These are phyloP conservation scores for Blumeria graminis DNA, from an alignment of 2,329 filamentous ascomycete species.

Conservation along the genomic window DNA sequence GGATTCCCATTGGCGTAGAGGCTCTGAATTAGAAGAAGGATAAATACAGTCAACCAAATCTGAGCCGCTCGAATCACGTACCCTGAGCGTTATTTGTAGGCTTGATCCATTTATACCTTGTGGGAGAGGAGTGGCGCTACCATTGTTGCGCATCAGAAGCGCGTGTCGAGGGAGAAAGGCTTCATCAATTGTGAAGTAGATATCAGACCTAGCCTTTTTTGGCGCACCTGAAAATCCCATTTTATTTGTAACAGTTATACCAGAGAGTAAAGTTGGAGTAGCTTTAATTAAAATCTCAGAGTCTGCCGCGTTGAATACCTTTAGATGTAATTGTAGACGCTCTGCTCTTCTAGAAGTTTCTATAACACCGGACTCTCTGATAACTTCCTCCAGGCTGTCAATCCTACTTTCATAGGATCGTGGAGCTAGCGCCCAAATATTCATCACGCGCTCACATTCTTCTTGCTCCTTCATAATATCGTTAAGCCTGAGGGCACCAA, in stretches of 20 bases:
- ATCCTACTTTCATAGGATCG: constrained; percentile 30
- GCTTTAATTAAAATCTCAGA: constrained; percentile 60
- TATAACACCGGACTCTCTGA: constrained; percentile 50
- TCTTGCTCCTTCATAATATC: constrained; percentile 45
- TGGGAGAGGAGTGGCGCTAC: constrained; percentile 37
- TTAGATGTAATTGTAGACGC: constrained; percentile 55
- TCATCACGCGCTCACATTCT: constrained; percentile 52
- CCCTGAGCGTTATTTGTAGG: constrained; percentile 71
- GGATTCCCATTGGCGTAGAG: constrained; percentile 70
- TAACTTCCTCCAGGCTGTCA: constrained; percentile 46
- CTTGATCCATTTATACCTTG: constrained; percentile 41
- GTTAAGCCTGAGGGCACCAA: constrained; percentile 58
- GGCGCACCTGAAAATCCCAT: constrained; percentile 89
- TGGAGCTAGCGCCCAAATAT: constrained; percentile 46
- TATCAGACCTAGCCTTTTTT: constrained; percentile 71
- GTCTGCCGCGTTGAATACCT: constrained; percentile 53
- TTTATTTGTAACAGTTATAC: constrained; percentile 57
- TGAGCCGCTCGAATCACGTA: constrained; percentile 54
- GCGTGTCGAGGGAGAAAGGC: constrained; percentile 59
- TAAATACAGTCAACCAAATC: constrained; percentile 75
- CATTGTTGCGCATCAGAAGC: constrained; percentile 34
- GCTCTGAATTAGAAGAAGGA: constrained; percentile 56
- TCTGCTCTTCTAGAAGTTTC: constrained; percentile 50
- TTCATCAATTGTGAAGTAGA: constrained; percentile 69
- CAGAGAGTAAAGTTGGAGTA: constrained; percentile 69